Conservation (phyloP, 148 eudicot species). For the Dysphania ambrosioides region DNA sequence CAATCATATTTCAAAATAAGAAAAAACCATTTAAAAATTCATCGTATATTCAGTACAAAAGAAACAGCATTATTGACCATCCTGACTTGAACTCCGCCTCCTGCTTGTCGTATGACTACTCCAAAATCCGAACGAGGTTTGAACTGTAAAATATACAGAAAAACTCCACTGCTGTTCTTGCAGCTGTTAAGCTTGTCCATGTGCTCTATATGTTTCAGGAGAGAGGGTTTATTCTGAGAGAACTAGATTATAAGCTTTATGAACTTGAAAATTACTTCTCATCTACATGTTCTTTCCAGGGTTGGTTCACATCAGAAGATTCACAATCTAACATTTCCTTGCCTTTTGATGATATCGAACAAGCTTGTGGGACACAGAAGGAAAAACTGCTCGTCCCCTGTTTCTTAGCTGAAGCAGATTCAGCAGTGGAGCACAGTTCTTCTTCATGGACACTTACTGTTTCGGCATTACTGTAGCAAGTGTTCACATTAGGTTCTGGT, state of each 20-base stretch:
- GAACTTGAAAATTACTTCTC: conserved; percentile 30
- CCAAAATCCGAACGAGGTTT: not conserved
- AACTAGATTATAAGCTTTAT: conserved; percentile 24
- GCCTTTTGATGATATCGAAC: conserved; percentile 31
- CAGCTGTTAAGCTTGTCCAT: not conserved
- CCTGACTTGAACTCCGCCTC: conserved; percentile 2
- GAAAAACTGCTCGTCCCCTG: conserved; percentile 46
- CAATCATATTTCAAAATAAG: not conserved
- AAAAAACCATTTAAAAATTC: not conserved
- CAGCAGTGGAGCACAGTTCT: conserved; percentile 79
- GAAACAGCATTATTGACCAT: not conserved
- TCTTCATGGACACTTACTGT: conserved; percentile 51
- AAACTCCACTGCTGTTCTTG: not conserved
- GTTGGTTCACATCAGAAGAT: conserved; percentile 44
- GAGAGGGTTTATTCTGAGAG: not conserved
- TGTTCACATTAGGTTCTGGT: conserved; percentile 24
- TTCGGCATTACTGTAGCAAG: conserved; percentile 25
- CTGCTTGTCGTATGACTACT: not conserved
- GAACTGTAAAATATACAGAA: too few relatives aligned
- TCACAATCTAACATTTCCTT: conserved; percentile 28
- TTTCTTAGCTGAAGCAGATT: conserved; percentile 65
- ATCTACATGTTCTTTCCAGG: conserved; percentile 35
- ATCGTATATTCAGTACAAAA: not conserved
- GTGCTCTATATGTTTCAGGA: not conserved
- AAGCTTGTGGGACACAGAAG: conserved; percentile 59